Conservation (phyloP, 768 basidiomycete genomes). For the Russula emetica region DNA sequence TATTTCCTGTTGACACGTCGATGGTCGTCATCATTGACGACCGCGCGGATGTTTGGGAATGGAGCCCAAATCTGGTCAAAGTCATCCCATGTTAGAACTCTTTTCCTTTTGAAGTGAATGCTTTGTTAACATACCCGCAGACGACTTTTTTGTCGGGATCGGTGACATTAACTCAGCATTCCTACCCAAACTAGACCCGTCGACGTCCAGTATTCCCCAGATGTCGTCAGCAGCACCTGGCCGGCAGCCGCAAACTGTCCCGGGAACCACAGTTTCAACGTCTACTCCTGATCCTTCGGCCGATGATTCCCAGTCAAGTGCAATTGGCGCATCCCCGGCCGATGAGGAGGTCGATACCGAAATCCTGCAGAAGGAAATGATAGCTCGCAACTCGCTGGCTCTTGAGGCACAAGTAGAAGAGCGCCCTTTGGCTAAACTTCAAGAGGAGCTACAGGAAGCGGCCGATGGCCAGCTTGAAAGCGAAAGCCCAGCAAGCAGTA, state of each 20-base stretch:
- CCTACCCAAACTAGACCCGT: constrained; percentile 70
- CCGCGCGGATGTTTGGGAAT: constrained; percentile 97
- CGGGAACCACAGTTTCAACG: constrained; percentile 12
- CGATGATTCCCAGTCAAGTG: constrained; percentile 8
- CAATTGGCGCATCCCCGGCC: constrained; percentile 18
- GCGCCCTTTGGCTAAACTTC: constrained; percentile 82
- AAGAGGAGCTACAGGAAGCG: constrained; percentile 66
- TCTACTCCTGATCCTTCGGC: constrained; percentile 1
- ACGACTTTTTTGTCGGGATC: constrained; percentile 96
- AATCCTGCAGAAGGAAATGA: constrained; percentile 49
- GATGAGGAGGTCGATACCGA: constrained; percentile 43
- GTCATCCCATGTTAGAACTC: constrained; percentile 84
- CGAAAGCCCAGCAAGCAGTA: constrained; percentile 3
- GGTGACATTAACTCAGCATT: constrained; percentile 98
- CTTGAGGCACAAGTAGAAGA: constrained; percentile 83
- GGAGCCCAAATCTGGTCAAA: constrained; percentile 94
- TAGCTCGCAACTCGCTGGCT: constrained; percentile 66
- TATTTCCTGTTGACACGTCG: constrained; percentile 95
- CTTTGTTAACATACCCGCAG: constrained; percentile 41
- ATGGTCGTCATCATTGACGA: constrained; percentile 99
- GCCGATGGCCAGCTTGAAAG: constrained; percentile 27
- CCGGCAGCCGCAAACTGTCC: not conserved
- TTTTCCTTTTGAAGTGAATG: constrained; percentile 6
- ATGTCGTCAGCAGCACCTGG: constrained; percentile 10
- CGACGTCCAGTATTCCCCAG: constrained; percentile 40